Conservation (phyloP, 2,329 filamentous ascomycete species). For the Tolypocladium tropicale region DNA sequence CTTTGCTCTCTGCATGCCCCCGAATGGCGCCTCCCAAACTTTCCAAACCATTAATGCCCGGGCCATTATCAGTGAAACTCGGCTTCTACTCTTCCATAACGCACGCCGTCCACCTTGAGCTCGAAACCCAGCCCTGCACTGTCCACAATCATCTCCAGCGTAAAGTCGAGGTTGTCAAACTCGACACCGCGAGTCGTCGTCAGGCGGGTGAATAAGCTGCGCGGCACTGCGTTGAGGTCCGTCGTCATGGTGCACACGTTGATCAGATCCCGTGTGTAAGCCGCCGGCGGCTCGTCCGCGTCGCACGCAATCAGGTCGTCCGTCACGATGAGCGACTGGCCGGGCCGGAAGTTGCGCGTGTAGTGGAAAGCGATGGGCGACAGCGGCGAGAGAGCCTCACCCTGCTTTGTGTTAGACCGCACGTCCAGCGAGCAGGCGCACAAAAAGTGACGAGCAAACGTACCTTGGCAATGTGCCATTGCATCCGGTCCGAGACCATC, state of each 20-base stretch:
- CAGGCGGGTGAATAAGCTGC: slow-evolving; percentile 61
- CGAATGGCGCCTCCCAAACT: neutral
- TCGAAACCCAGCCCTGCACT: slow-evolving; percentile 69
- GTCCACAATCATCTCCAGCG: slow-evolving; percentile 73
- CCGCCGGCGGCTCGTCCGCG: slow-evolving; percentile 51
- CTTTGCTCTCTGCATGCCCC: neutral
- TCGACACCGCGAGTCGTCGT: slow-evolving; percentile 72
- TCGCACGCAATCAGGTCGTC: slow-evolving; percentile 74
- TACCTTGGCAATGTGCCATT: slow-evolving; percentile 76
- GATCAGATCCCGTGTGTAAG: slow-evolving; percentile 51
- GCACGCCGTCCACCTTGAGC: slow-evolving; percentile 65
- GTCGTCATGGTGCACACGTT: slow-evolving; percentile 75
- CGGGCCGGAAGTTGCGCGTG: slow-evolving; percentile 72
- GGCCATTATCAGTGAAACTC: slow-evolving; percentile 52
- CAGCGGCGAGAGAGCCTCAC: slow-evolving; percentile 63
- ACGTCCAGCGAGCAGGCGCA: neutral
- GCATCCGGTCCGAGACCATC: slow-evolving; percentile 78
- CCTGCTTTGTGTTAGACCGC: slow-evolving; percentile 29
- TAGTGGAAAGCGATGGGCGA: slow-evolving; percentile 75
- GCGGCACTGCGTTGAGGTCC: slow-evolving; percentile 65
- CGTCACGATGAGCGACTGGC: slow-evolving; percentile 66
- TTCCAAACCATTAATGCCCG: neutral
- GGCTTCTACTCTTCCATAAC: slow-evolving; percentile 67
- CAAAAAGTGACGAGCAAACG: slow-evolving; percentile 10
- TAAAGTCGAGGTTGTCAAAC: slow-evolving; percentile 75